Percentiles rank a stretch among this genome's conserved stretches.
Evolutionary conservation across 148 eudicot species (phyloP).

Genomic region (Diospyros kaki): DNA sequence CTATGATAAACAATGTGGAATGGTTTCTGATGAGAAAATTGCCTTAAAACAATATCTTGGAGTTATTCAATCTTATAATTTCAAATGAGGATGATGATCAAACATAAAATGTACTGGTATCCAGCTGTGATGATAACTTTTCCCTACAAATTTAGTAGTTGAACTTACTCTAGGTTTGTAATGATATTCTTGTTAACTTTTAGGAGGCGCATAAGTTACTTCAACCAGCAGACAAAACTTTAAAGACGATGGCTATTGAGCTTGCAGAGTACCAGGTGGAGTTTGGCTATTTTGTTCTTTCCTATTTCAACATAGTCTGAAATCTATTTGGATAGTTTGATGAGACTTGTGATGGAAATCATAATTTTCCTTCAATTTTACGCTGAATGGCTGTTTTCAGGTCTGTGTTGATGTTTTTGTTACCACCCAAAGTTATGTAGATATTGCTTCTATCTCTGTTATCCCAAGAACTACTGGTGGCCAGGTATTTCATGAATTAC

Average conservation of each 20-base stretch:
- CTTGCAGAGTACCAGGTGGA: slow-evolving; percentile 90
- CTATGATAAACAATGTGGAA: neutral
- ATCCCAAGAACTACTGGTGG: slow-evolving; percentile 97
- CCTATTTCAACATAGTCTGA: neutral
- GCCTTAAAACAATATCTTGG: neutral
- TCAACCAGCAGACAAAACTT: slow-evolving; percentile 78
- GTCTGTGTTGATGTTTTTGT: slow-evolving; percentile 90
- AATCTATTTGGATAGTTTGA: neutral
- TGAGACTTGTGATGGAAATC: slow-evolving; percentile 1
- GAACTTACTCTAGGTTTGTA: no score
- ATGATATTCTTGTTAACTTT: slow-evolving; percentile 8
- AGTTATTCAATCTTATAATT: neutral
- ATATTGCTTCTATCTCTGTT: slow-evolving; percentile 85
- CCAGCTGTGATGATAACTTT: neutral
- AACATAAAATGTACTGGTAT: neutral
- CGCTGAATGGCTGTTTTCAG: slow-evolving; percentile 34
- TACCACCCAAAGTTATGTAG: slow-evolving; percentile 85
- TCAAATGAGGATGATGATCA: neutral
- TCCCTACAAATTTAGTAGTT: no score
- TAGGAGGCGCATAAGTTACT: slow-evolving; percentile 88
- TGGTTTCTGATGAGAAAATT: neutral
- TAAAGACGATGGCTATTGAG: slow-evolving; percentile 85
- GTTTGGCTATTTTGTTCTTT: slow-evolving; percentile 4
- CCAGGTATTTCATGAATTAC: slow-evolving; percentile 49
- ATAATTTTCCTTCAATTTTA: neutral